phyloP scores from a whole-genome alignment of 371 early-diverging fungal species.

The Rhizopus sp. region DNA sequence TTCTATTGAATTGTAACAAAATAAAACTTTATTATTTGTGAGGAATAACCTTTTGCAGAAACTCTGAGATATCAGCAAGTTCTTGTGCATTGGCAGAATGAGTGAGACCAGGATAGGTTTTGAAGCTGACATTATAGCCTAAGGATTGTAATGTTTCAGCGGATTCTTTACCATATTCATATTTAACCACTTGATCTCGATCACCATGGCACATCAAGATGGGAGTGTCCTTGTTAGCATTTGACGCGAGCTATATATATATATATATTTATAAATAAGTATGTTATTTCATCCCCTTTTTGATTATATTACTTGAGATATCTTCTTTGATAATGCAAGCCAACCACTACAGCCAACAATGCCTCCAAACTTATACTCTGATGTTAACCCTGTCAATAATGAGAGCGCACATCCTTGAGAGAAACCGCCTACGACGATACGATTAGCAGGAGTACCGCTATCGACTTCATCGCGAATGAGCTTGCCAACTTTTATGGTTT shows the following conservation, averaged over 20 bases:
- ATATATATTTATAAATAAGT: conserved; percentile 14
- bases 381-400: conserved; percentile 73
- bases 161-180: conserved; percentile 71
- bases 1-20: conserved; percentile 50
- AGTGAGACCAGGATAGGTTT: conserved; percentile 77
- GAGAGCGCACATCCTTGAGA: conserved; percentile 92
- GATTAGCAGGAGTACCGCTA: conserved; percentile 75
- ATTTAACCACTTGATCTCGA: conserved; percentile 76
- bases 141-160: conserved; percentile 62
- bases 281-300: neutral
- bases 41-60: conserved; percentile 34
- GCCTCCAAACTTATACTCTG: conserved; percentile 67
- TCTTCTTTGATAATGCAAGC: conserved; percentile 67
- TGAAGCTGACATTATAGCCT: conserved; percentile 75
- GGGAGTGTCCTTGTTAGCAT: conserved; percentile 78
- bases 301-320: conserved; percentile 42
- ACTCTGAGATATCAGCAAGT: conserved; percentile 69
- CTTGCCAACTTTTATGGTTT: conserved; percentile 53
- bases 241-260: conserved; percentile 55
- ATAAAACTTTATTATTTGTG: conserved; percentile 10
- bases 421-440: conserved; percentile 94
- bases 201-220: conserved; percentile 91
- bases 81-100: conserved; percentile 82
- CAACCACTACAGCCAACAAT: conserved; percentile 81
- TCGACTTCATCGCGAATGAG: conserved; percentile 81